phyloP scores from a whole-genome alignment of 2,329 filamentous ascomycete genomes.

The Beauveria varroae region DNA sequence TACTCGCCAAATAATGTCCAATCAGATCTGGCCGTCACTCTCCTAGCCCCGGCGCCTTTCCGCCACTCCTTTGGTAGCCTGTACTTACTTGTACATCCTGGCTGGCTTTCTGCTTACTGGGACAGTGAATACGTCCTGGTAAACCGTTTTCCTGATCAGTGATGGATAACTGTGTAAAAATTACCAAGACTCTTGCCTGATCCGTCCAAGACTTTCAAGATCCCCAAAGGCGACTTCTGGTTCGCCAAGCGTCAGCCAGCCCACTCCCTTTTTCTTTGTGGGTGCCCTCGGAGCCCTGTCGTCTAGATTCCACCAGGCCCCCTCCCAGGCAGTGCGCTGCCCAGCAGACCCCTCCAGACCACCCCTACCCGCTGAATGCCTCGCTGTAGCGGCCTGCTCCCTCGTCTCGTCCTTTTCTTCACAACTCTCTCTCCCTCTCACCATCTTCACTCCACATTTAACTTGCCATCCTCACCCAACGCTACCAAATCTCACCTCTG shows the following conservation, averaged over 20 bases:
- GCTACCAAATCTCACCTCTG: conserved; percentile 2
- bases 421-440: conserved; percentile 4
- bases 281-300: neutral
- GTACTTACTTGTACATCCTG: neutral
- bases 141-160: neutral
- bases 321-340: neutral
- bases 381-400: too few relatives aligned
- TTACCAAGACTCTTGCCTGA: neutral
- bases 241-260: neutral
- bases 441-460: conserved; percentile 11
- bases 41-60: neutral
- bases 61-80: neutral
- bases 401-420: neutral
- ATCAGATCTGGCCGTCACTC: neutral
- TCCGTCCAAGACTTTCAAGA: neutral
- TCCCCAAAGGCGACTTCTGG: neutral
- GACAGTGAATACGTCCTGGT: neutral
- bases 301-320: neutral
- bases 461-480: conserved; percentile 8
- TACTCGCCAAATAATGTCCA: neutral
- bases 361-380: too few relatives aligned
- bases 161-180: neutral
- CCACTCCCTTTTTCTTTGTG: neutral
- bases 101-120: neutral
- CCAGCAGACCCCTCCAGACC: neutral